phyloP scores from a whole-genome alignment of 805 yeast genomes.

The Cyberlindnera mrakii region DNA sequence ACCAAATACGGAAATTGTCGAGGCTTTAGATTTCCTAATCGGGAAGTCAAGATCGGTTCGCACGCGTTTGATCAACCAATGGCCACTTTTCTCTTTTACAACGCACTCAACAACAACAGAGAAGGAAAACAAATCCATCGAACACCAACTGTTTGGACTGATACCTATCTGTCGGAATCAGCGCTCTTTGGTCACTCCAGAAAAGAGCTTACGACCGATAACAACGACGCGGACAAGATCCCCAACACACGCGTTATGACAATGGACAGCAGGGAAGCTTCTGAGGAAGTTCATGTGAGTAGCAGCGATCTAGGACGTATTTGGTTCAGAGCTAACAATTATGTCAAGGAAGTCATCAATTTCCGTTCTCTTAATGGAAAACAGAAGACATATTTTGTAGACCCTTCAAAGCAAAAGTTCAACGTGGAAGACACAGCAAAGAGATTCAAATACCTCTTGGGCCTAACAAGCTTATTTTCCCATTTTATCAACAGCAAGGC shows the following conservation, averaged over 20 bases:
- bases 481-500: conserved; percentile 67
- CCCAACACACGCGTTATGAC: background rate
- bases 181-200: no score
- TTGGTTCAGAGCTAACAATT: no score
- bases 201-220: background rate
- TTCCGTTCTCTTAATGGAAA: conserved; percentile 7
- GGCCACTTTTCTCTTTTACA: background rate
- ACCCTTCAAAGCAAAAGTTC: conserved; percentile 32
- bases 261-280: background rate
- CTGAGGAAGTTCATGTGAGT: conserved; percentile 1
- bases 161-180: no score
- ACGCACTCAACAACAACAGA: background rate
- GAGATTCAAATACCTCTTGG: conserved; percentile 60
- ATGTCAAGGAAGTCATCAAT: background rate
- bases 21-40: conserved; percentile 11
- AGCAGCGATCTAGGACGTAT: no score
- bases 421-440: conserved; percentile 56
- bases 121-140: no score
- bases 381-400: conserved; percentile 28
- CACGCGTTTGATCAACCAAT: no score
- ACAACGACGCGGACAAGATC: background rate
- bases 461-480: conserved; percentile 58
- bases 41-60: conserved; percentile 3
- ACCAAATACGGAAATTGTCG: conserved; percentile 11
- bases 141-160: no score